These are phyloP conservation scores for Podosphaera fusca DNA, from an alignment of 2,329 filamentous ascomycete species.

Conservation along the genomic window DNA sequence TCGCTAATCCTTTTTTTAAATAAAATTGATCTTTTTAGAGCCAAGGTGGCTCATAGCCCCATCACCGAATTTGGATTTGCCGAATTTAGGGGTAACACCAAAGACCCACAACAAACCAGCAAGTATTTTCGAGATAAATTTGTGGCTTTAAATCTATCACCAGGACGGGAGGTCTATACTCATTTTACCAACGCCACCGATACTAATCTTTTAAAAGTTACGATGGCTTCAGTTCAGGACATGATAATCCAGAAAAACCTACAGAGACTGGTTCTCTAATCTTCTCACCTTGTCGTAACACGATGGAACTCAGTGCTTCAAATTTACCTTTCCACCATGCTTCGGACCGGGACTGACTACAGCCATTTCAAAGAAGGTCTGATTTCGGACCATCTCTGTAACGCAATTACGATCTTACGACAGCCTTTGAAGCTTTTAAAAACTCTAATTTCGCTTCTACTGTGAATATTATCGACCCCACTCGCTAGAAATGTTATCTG, in stretches of 20 bases:
- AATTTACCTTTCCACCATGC: too few species aligned
- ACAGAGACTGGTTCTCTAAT: conserved; percentile 51
- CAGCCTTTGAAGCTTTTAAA: too few species aligned
- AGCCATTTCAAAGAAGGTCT: too few species aligned
- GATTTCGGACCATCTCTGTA: too few species aligned
- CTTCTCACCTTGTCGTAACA: neutral
- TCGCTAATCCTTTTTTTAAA: conserved; percentile 68
- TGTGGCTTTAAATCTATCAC: conserved; percentile 45
- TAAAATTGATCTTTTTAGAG: conserved; percentile 70
- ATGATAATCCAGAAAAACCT: conserved; percentile 73
- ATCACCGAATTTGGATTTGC: conserved; percentile 55
- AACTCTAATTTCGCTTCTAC: too few species aligned
- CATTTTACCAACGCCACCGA: conserved; percentile 37
- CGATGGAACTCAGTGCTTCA: too few species aligned
- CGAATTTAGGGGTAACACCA: conserved; percentile 49
- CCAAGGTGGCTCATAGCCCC: conserved; percentile 47
- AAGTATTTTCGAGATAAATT: conserved; percentile 72
- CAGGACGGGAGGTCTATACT: conserved; percentile 31
- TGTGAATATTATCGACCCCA: too few species aligned
- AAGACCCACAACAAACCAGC: conserved; percentile 50
- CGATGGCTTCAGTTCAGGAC: conserved; percentile 67
- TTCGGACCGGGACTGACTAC: too few species aligned
- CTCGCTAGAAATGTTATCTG: neutral
- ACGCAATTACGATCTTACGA: too few species aligned
- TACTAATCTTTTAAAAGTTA: conserved; percentile 61